Percentiles rank a stretch among this genome's conserved stretches.
phyloP scores from a whole-genome alignment of 2,329 filamentous ascomycete species.

The Furcasterigmium sp. region DNA sequence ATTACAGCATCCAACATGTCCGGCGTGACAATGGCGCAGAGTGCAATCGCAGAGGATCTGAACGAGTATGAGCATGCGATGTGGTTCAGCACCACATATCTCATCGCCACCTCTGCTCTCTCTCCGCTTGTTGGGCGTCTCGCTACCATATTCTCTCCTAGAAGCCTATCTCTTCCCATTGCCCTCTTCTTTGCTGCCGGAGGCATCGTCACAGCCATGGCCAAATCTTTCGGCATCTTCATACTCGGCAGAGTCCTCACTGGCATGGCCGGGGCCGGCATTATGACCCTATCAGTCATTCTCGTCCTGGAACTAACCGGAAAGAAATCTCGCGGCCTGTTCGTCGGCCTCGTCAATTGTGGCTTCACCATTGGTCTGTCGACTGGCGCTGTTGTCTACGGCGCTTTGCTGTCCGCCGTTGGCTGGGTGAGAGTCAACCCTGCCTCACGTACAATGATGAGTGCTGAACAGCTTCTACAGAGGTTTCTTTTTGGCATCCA shows the following conservation, averaged over 20 bases:
- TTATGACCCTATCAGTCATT: constrained; percentile 70
- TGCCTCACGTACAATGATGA: neutral
- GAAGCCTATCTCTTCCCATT: constrained; percentile 58
- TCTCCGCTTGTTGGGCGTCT: constrained; percentile 68
- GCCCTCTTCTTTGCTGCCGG: constrained; percentile 56
- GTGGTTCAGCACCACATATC: constrained; percentile 78
- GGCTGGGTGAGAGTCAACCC: constrained; percentile 63
- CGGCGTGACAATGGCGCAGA: constrained; percentile 77
- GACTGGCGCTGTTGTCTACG: constrained; percentile 65
- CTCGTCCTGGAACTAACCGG: constrained; percentile 69
- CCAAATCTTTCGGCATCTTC: constrained; percentile 56
- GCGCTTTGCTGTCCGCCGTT: constrained; percentile 54
- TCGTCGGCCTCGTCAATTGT: constrained; percentile 68
- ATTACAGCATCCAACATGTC: constrained; percentile 69
- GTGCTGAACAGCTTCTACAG: constrained; percentile 29
- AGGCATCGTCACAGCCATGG: constrained; percentile 57
- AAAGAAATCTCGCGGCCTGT: constrained; percentile 63
- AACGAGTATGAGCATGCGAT: constrained; percentile 66
- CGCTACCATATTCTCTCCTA: constrained; percentile 67
- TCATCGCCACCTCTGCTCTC: constrained; percentile 56
- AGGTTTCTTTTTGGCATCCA: constrained; percentile 70
- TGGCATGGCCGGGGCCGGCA: constrained; percentile 65
- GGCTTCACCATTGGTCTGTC: constrained; percentile 68
- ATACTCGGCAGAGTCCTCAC: constrained; percentile 63
- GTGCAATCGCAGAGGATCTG: constrained; percentile 68